A percentile compares a stretch with the other conserved stretches of the same genome.
Conservation (phyloP, 768 basidiomycete species). For the Panaeolus papilionaceus region DNA sequence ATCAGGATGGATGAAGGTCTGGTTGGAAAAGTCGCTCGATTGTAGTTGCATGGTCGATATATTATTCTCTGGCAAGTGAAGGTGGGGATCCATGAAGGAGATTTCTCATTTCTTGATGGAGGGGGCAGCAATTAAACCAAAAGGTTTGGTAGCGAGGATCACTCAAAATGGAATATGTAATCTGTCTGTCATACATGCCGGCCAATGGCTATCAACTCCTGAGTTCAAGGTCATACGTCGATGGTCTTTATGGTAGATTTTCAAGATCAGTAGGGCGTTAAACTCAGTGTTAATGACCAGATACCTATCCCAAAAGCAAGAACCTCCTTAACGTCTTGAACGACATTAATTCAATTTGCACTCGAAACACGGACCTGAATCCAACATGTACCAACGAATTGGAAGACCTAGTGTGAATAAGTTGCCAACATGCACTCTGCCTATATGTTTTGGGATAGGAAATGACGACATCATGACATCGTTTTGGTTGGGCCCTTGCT, state of each 20-base stretch:
- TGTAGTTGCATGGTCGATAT: not conserved
- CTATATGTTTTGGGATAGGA: not conserved
- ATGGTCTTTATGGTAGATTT: too few relatives aligned
- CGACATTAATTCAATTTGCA: too few relatives aligned
- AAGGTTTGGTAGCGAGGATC: not conserved
- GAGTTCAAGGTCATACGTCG: too few relatives aligned
- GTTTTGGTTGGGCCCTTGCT: not conserved
- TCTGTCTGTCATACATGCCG: not conserved
- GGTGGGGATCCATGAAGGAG: not conserved
- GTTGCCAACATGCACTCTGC: not conserved
- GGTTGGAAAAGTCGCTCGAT: not conserved
- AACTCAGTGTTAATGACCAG: too few relatives aligned
- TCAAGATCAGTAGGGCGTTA: too few relatives aligned
- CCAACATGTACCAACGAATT: not conserved
- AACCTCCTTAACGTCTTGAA: too few relatives aligned
- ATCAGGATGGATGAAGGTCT: not conserved
- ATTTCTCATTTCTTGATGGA: not conserved
- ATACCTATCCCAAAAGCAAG: too few relatives aligned
- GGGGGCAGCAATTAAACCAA: too few relatives aligned
- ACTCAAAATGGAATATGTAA: not conserved
- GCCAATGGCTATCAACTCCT: too few relatives aligned
- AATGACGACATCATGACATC: conserved; percentile 1
- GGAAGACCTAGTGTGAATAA: not conserved
- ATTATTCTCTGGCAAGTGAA: not conserved
- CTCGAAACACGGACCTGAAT: not conserved